A percentile compares a stretch with the other conserved stretches of the same genome.
These are phyloP conservation scores for Boletus rex-veris DNA, from an alignment of 768 basidiomycete species.

Conservation along the genomic window DNA sequence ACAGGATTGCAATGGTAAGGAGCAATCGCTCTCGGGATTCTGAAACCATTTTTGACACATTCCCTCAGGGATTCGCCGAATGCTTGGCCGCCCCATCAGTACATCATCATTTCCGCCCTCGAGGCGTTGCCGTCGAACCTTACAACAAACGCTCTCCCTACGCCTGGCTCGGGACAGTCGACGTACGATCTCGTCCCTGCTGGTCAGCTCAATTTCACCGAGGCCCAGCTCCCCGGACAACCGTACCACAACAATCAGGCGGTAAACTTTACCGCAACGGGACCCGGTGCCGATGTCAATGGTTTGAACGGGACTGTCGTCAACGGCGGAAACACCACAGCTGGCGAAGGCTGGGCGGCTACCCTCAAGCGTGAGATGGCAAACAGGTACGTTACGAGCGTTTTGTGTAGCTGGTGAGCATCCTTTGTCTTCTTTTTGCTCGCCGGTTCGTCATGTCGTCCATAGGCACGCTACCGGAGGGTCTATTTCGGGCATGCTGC, in stretches of 20 bases:
- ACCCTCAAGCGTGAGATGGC: conserved; percentile 69
- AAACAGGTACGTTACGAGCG: conserved; percentile 80
- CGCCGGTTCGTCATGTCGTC: background rate
- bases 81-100: conserved; percentile 83
- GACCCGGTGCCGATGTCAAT: conserved; percentile 61
- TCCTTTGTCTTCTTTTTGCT: background rate
- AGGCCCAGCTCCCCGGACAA: conserved; percentile 70
- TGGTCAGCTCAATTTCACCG: conserved; percentile 79
- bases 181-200: conserved; percentile 67
- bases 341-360: conserved; percentile 62
- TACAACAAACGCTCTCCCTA: conserved; percentile 56
- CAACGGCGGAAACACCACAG: conserved; percentile 63
- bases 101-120: conserved; percentile 77
- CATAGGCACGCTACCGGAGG: conserved; percentile 85
- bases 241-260: conserved; percentile 36
- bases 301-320: conserved; percentile 49
- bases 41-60: conserved; percentile 29
- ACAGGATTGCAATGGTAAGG: too few relatives aligned
- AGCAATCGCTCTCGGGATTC: too few relatives aligned
- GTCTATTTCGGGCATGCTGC: conserved; percentile 64
- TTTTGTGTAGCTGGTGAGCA: conserved; percentile 83
- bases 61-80: conserved; percentile 52
- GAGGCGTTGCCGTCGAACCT: conserved; percentile 70
- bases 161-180: conserved; percentile 47
- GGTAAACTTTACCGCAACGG: conserved; percentile 49